Conservation (phyloP, 345 rosid species). For the Citrus cavaleriei region DNA sequence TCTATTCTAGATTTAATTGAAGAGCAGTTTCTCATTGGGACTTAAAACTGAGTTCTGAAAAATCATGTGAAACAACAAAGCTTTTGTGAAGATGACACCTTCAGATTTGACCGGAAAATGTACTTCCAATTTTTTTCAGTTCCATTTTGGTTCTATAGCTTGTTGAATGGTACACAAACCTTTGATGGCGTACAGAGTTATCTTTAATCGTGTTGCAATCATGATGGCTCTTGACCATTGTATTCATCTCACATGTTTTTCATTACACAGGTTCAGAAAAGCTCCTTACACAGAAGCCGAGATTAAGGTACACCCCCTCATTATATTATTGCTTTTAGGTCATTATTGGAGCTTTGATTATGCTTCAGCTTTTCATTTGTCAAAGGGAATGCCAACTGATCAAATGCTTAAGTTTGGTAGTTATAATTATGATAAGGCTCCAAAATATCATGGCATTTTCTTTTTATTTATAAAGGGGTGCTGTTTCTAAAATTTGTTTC, state of each 20-base stretch:
- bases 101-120: background rate
- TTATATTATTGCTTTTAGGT: background rate
- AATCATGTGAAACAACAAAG: background rate
- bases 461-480: background rate
- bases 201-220: background rate
- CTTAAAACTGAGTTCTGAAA: background rate
- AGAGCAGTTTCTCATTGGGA: background rate
- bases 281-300: slow-evolving; percentile 86
- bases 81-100: background rate
- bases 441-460: background rate
- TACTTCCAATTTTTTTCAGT: background rate
- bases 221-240: background rate
- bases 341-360: background rate
- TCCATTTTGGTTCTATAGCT: background rate
- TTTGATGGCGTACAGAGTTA: background rate
- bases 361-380: background rate
- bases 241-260: background rate
- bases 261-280: slow-evolving; percentile 50
- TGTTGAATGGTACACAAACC: background rate
- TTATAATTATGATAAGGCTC: background rate
- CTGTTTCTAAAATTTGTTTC: background rate
- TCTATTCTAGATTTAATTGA: background rate
- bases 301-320: slow-evolving; percentile 61
- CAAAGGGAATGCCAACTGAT: background rate
- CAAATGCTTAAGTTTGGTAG: background rate